Evolutionary conservation across 2,329 filamentous ascomycete genomes (phyloP).

Genomic region (Xylariomycetidae sp.): DNA sequence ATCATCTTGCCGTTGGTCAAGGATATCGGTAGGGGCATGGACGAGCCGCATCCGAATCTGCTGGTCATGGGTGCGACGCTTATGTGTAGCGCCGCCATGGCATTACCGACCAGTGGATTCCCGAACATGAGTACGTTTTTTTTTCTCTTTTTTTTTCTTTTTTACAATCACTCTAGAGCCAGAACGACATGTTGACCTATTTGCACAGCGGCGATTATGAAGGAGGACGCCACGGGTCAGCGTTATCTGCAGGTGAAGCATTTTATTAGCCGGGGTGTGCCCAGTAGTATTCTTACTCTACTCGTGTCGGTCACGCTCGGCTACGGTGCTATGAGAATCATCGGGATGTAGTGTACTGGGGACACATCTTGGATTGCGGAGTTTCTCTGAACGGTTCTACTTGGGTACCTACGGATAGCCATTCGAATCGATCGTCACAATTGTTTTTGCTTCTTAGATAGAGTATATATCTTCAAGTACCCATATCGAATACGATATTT

Average conservation of each 20-base stretch:
- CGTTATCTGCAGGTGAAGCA: constrained; percentile 89
- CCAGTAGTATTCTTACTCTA: constrained; percentile 77
- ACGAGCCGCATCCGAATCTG: constrained; percentile 85
- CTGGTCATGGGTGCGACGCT: constrained; percentile 92
- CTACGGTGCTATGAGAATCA: constrained; percentile 80
- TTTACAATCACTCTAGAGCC: background rate
- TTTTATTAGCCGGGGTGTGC: constrained; percentile 90
- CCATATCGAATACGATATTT: no score
- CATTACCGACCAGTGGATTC: constrained; percentile 89
- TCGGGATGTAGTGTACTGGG: constrained; percentile 28
- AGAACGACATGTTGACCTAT: no score
- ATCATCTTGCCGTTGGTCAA: constrained; percentile 90
- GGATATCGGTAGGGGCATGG: constrained; percentile 80
- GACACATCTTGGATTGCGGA: no score
- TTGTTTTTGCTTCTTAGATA: no score
- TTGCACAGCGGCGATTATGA: constrained; percentile 79
- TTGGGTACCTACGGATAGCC: no score
- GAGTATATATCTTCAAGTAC: no score
- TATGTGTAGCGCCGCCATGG: constrained; percentile 99
- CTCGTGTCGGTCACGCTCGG: constrained; percentile 81
- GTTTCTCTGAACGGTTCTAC: no score
- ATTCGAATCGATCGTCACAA: no score
- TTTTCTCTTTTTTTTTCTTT: constrained; percentile 3
- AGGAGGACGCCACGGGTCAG: constrained; percentile 91
- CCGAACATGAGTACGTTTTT: constrained; percentile 93